phyloP scores from a whole-genome alignment of 148 eudicot species.

The Vaccinium darrowii region DNA sequence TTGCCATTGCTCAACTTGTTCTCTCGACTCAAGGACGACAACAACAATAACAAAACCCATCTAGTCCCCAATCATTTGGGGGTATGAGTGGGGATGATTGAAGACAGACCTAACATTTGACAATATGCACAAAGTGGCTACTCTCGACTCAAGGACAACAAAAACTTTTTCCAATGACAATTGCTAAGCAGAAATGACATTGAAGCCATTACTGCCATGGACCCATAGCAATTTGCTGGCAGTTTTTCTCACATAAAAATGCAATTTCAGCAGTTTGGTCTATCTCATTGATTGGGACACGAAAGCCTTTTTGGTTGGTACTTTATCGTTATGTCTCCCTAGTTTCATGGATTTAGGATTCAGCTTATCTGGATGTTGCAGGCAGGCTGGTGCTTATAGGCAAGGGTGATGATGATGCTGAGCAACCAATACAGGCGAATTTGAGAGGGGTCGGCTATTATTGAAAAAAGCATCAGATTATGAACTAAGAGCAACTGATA shows the following conservation, averaged over 20 bases:
- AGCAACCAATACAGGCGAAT: slow-evolving; percentile 31
- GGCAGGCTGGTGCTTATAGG: slow-evolving; percentile 65
- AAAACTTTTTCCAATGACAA: neutral
- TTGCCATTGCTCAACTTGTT: neutral
- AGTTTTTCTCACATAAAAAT: neutral
- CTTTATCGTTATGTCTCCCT: neutral
- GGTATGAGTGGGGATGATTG: too few species aligned
- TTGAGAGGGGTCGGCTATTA: slow-evolving; percentile 60
- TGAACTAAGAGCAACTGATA: neutral
- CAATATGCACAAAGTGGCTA: too few species aligned
- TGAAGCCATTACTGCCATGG: neutral
- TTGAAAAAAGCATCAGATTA: slow-evolving; percentile 27
- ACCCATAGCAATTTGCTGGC: neutral
- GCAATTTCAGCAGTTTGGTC: neutral
- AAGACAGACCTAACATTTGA: too few species aligned
- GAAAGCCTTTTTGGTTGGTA: neutral
- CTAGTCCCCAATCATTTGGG: too few species aligned
- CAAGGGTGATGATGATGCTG: slow-evolving; percentile 32
- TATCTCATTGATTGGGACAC: neutral
- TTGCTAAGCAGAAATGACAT: neutral
- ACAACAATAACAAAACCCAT: too few species aligned
- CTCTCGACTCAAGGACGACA: neutral
- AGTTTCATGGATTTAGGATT: neutral
- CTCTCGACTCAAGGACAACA: neutral
- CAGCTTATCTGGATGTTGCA: slow-evolving; percentile 25